Percentiles rank a stretch among this genome's conserved stretches.
Evolutionary conservation across 495 filamentous ascomycete species (phyloP).

Genomic region (Cercophora scortea): DNA sequence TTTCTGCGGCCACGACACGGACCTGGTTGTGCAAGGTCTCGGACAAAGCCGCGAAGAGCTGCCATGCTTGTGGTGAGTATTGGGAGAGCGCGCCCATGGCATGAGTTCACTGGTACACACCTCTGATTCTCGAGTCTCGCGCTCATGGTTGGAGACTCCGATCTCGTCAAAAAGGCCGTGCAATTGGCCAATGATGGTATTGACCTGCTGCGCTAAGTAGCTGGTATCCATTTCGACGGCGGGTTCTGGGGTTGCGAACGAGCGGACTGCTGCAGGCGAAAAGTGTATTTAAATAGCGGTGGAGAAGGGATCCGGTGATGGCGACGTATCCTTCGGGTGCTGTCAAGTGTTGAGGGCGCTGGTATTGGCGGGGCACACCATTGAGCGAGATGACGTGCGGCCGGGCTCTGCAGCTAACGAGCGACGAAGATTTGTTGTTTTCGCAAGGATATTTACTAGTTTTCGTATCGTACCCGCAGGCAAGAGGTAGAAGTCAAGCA

Average conservation of each 20-base stretch:
- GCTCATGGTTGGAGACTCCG: constrained; percentile 81
- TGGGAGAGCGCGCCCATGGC: not conserved
- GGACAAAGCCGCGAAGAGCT: constrained; percentile 84
- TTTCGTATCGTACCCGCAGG: constrained; percentile 3
- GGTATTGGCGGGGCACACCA: constrained; percentile 19
- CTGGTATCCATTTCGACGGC: constrained; percentile 67
- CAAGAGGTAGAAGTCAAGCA: constrained; percentile 2
- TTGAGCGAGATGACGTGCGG: constrained; percentile 26
- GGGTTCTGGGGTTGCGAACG: not conserved
- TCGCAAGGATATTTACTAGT: not conserved
- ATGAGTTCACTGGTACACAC: constrained; percentile 32
- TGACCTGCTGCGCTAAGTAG: constrained; percentile 88
- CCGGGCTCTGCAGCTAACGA: constrained; percentile 13
- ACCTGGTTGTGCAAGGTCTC: constrained; percentile 82
- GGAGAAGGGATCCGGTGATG: not conserved
- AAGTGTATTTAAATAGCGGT: constrained; percentile 1
- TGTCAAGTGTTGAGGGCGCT: constrained; percentile 10
- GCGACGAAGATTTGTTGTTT: constrained; percentile 5
- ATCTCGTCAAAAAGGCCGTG: constrained; percentile 96
- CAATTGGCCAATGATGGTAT: constrained; percentile 80
- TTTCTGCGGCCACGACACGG: constrained; percentile 71
- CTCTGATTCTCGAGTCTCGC: constrained; percentile 79
- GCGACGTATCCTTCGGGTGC: constrained; percentile 5
- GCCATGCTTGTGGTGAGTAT: constrained; percentile 15
- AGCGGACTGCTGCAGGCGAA: not conserved